Evolutionary conservation across 192 early-diverging fungal species (phyloP), one percentile per base, ranked within the genome.

Genomic region (Cladochytrium replicatum): DNA sequence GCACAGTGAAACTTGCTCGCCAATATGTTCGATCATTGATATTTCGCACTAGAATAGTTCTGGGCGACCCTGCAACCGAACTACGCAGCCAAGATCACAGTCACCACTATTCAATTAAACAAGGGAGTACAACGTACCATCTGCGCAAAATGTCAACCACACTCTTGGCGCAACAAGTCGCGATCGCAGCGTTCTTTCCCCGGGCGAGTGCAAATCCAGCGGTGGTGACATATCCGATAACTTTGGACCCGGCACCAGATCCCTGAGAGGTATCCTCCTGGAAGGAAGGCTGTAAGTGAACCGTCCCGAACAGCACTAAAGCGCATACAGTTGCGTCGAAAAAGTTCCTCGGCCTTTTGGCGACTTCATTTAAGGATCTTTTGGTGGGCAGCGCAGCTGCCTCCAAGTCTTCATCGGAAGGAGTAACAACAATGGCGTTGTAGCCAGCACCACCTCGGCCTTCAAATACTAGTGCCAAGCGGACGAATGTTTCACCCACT

Each of bases 181-280:
- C 86, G 27, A 87, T 71, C 8, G 77, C 83, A 29, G 65, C 67
- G 19, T 72, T 76, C 24, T 75, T 52, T 15, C 85, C 87, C 17
- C 67, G 49, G 13, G 62, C 63, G 29, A 82, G 68, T 15, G 83
- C 83, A 46, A 75, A 87, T 6, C 74, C 61, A 2, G 85, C 85
- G 6, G 77, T 77, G 1, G 83, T 86, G 13, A 86, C 54, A 55
- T 81, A 85, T 9, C 87, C 87, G 49, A 89, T 68, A 15, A 77
- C 48, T 0, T 64, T 60, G 5, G 50, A 43, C 2, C 55, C 50
- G 4, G 59, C 13, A 37, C 55, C 54, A 8, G 69, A 66, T 17
- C 60, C 29, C 43, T 58, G n/a, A n/a, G n/a, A n/a, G n/a, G n/a
- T 48, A 15, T 72, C 68, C 63, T 67, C 63, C 19, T 13, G 28